These are phyloP conservation scores for Drechslera avenae DNA, from an alignment of 2,329 filamentous ascomycete species.

Conservation along the genomic window DNA sequence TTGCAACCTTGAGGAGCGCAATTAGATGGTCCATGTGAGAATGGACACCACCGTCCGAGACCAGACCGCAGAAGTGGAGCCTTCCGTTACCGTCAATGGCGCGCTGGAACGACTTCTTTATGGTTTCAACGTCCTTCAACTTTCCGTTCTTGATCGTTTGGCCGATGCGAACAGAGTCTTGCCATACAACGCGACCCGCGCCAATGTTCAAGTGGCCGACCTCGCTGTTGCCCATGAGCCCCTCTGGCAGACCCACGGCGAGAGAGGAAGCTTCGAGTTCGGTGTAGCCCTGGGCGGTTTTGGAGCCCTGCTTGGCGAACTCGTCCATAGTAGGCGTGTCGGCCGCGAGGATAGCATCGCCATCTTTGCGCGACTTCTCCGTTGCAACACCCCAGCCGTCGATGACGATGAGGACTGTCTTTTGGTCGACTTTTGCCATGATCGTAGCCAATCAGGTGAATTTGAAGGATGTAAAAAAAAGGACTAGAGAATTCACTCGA, in stretches of 20 bases:
- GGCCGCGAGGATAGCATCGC: slow-evolving; percentile 93
- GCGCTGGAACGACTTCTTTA: slow-evolving; percentile 76
- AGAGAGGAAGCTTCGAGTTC: slow-evolving; percentile 95
- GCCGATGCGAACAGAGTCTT: slow-evolving; percentile 92
- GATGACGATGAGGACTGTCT: slow-evolving; percentile 86
- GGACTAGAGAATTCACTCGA: background rate
- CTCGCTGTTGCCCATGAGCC: slow-evolving; percentile 98
- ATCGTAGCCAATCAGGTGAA: slow-evolving; percentile 40
- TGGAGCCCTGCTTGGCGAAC: slow-evolving; percentile 69
- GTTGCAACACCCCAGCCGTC: slow-evolving; percentile 95
- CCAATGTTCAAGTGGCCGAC: slow-evolving; percentile 99
- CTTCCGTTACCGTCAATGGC: slow-evolving; percentile 89
- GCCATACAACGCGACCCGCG: slow-evolving; percentile 96
- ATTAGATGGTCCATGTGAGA: slow-evolving; percentile 94
- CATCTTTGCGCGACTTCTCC: slow-evolving; percentile 78
- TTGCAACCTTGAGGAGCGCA: slow-evolving; percentile 84
- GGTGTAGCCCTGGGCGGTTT: slow-evolving; percentile 81
- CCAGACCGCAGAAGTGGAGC: slow-evolving; percentile 87
- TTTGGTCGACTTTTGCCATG: slow-evolving; percentile 72
- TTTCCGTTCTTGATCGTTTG: slow-evolving; percentile 85
- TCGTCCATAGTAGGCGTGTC: slow-evolving; percentile 94
- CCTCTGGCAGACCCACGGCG: slow-evolving; percentile 93
- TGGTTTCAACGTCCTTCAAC: slow-evolving; percentile 74
- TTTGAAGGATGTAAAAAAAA: background rate
- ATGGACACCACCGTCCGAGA: slow-evolving; percentile 96